These are phyloP conservation scores for Xeromyces bisporus DNA, from an alignment of 495 filamentous ascomycete genomes.

Conservation along the genomic window DNA sequence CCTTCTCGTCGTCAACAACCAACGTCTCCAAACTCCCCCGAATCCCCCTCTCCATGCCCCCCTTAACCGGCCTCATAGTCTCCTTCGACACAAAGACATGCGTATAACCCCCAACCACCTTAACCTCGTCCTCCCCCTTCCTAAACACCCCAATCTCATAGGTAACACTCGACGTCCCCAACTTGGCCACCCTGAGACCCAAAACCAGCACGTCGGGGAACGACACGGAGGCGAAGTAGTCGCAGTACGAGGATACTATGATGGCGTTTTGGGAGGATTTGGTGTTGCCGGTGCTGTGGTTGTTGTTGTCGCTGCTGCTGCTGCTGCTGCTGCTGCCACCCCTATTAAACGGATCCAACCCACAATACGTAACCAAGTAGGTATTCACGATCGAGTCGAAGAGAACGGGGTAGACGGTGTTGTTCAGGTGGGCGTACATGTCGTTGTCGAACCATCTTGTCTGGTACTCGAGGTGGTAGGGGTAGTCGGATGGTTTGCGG, in stretches of 20 bases:
- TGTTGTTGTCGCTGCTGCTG: constrained; percentile 11
- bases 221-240: constrained; percentile 69
- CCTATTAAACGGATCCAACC: constrained; percentile 47
- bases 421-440: constrained; percentile 85
- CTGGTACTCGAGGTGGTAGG: constrained; percentile 64
- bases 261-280: constrained; percentile 45
- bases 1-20: constrained; percentile 11
- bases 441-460: constrained; percentile 96
- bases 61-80: constrained; percentile 42
- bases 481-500: constrained; percentile 50
- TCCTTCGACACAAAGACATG: constrained; percentile 78
- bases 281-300: constrained; percentile 5
- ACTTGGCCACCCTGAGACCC: constrained; percentile 61
- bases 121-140: constrained; percentile 52
- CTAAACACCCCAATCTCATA: constrained; percentile 88
- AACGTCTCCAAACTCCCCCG: constrained; percentile 29
- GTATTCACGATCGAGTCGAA: constrained; percentile 81
- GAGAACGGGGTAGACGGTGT: constrained; percentile 65
- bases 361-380: constrained; percentile 70
- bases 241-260: constrained; percentile 66
- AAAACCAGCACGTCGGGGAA: constrained; percentile 75
- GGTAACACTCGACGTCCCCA: constrained; percentile 76
- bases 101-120: constrained; percentile 70
- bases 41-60: constrained; percentile 31
- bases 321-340: constrained; percentile 13